A percentile compares a stretch with the other conserved stretches of the same genome.
phyloP scores from a whole-genome alignment of 1,284 basidiomycete genomes.

The Kalmanozyma brasiliensis region DNA sequence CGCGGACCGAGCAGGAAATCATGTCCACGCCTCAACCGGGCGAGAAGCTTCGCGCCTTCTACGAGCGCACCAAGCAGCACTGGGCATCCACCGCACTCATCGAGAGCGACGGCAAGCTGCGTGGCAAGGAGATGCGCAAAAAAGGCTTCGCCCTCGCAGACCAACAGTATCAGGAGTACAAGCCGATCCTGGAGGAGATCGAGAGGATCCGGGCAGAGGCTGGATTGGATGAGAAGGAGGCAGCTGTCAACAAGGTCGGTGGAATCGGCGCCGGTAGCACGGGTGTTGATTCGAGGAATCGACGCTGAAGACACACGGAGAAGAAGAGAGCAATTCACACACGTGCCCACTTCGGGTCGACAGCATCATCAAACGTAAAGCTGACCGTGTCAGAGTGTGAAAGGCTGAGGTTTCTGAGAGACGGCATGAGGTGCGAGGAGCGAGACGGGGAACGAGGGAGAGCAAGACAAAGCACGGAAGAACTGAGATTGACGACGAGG shows the following conservation, averaged over 20 bases:
- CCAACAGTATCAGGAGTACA: constrained; percentile 62
- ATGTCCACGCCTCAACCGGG: constrained; percentile 86
- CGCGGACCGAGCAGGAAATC: constrained; percentile 77
- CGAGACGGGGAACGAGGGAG: too few relatives aligned
- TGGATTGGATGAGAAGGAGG: constrained; percentile 85
- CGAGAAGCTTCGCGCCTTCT: constrained; percentile 87
- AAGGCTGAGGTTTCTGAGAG: too few relatives aligned
- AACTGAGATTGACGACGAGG: not conserved
- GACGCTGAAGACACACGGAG: constrained; percentile 19
- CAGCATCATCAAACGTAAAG: too few relatives aligned
- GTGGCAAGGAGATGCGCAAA: constrained; percentile 82
- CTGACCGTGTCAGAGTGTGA: constrained; percentile 1
- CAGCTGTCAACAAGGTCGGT: constrained; percentile 42
- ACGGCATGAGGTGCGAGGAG: too few relatives aligned
- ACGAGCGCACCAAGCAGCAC: constrained; percentile 76
- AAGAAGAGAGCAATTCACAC: not conserved
- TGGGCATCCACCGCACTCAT: constrained; percentile 82
- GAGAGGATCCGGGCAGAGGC: constrained; percentile 86
- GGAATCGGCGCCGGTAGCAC: constrained; percentile 44
- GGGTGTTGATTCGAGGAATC: constrained; percentile 48
- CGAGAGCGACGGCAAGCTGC: constrained; percentile 72
- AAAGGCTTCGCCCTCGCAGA: constrained; percentile 71
- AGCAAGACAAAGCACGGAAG: not conserved
- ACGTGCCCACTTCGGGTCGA: too few relatives aligned
- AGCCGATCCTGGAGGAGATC: constrained; percentile 71